These are phyloP conservation scores for Bertia moriformis DNA, from an alignment of 2,329 filamentous ascomycete genomes.

Conservation along the genomic window DNA sequence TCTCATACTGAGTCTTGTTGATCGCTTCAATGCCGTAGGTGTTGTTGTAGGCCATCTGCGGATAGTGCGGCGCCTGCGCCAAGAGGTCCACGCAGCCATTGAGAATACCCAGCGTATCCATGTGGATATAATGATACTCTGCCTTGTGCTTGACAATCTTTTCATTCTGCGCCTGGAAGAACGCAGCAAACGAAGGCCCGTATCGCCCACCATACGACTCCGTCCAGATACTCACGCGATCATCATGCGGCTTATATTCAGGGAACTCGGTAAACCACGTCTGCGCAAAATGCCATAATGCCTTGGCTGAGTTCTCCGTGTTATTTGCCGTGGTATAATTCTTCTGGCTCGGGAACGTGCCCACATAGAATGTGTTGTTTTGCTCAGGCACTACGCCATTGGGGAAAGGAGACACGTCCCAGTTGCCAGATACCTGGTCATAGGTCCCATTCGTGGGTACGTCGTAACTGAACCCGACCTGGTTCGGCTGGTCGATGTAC, in stretches of 20 bases:
- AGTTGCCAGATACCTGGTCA: conserved; percentile 6
- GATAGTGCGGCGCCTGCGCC: conserved; percentile 28
- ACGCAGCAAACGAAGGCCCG: conserved; percentile 24
- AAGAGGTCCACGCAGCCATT: conserved; percentile 37
- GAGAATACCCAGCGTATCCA: conserved; percentile 36
- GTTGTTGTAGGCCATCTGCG: conserved; percentile 38
- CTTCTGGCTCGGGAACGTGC: conserved; percentile 30
- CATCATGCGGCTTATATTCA: conserved; percentile 26
- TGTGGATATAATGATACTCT: conserved; percentile 2
- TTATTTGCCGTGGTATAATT: conserved; percentile 24
- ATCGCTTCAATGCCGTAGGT: conserved; percentile 38
- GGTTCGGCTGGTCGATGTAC: conserved; percentile 50
- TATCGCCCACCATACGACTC: conserved; percentile 23
- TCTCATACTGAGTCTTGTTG: conserved; percentile 28
- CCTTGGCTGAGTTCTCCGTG: conserved; percentile 31
- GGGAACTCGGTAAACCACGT: conserved; percentile 40
- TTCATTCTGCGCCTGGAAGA: conserved; percentile 23
- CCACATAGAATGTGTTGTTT: conserved; percentile 4
- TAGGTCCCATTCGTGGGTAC: conserved; percentile 10
- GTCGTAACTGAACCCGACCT: conserved; percentile 16
- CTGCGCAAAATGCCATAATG: conserved; percentile 39
- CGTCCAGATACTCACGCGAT: conserved; percentile 21
- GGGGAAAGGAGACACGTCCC: conserved; percentile 2
- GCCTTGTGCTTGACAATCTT: conserved; percentile 10
- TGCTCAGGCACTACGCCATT: conserved; percentile 3